Conservation (phyloP, 805 yeast genomes). For the Nakazawaea wyomingensis region DNA sequence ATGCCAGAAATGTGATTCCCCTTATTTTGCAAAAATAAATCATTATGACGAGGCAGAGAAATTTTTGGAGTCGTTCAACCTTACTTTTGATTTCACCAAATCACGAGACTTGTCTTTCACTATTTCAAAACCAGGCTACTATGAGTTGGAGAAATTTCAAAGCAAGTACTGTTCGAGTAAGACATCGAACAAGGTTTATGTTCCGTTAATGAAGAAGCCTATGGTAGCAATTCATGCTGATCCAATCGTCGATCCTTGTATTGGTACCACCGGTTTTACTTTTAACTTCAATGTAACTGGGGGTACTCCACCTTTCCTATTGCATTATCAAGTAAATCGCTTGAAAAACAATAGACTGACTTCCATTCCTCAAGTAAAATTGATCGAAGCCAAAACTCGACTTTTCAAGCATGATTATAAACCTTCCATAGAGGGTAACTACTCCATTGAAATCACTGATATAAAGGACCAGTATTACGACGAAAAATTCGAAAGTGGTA, state of each 20-base stretch:
- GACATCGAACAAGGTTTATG: constrained; percentile 48
- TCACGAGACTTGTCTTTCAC: constrained; percentile 25
- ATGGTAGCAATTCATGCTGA: constrained; percentile 41
- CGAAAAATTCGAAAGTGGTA: constrained; percentile 26
- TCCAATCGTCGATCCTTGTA: constrained; percentile 78
- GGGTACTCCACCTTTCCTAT: constrained; percentile 80
- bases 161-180: constrained; percentile 67
- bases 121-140: constrained; percentile 61
- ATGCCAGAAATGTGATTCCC: constrained; percentile 36
- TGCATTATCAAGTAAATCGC: constrained; percentile 55
- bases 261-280: constrained; percentile 80
- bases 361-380: constrained; percentile 18
- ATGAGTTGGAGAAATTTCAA: constrained; percentile 45
- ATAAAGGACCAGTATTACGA: constrained; percentile 60
- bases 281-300: constrained; percentile 63
- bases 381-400: constrained; percentile 27
- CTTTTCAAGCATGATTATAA: constrained; percentile 50
- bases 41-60: constrained; percentile 21
- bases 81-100: constrained; percentile 24
- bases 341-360: constrained; percentile 28
- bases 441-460: constrained; percentile 63
- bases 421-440: constrained; percentile 80
- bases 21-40: constrained; percentile 35
- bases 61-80: constrained; percentile 15
- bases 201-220: constrained; percentile 36